Conservation (phyloP, 805 yeast species). For the Monosporozyma yasuniensis region DNA sequence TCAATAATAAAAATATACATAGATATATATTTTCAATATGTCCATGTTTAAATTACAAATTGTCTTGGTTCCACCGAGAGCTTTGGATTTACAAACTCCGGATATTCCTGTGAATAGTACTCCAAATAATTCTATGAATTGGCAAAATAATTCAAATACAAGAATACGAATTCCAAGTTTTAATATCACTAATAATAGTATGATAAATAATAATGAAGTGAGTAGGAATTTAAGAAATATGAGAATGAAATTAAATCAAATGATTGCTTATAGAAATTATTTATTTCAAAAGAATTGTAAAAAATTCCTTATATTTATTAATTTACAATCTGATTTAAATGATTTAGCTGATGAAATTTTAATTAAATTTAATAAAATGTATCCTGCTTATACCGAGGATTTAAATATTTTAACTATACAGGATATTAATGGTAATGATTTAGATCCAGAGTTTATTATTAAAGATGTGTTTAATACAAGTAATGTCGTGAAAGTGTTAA, state of each 20-base stretch:
- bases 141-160: background rate
- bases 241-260: background rate
- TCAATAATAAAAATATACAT: background rate
- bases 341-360: slow-evolving; percentile 45
- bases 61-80: slow-evolving; percentile 9
- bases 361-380: slow-evolving; percentile 48
- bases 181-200: background rate
- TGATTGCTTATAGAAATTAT: background rate
- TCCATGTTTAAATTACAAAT: slow-evolving; percentile 11
- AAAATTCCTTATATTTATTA: slow-evolving; percentile 58
- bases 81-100: slow-evolving; percentile 2
- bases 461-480: slow-evolving; percentile 51
- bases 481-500: slow-evolving; percentile 38
- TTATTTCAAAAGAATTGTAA: slow-evolving; percentile 12
- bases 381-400: slow-evolving; percentile 47
- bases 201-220: background rate
- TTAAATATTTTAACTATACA: slow-evolving; percentile 50
- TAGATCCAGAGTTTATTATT: slow-evolving; percentile 66
- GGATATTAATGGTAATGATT: slow-evolving; percentile 57
- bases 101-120: background rate
- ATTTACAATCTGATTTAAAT: slow-evolving; percentile 36
- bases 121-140: background rate
- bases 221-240: no score
- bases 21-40: background rate
- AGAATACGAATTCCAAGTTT: background rate